Base-by-base conservation (phyloP, 176 grass and related monocot genomes). In the Oryza glaberrima region DNA sequence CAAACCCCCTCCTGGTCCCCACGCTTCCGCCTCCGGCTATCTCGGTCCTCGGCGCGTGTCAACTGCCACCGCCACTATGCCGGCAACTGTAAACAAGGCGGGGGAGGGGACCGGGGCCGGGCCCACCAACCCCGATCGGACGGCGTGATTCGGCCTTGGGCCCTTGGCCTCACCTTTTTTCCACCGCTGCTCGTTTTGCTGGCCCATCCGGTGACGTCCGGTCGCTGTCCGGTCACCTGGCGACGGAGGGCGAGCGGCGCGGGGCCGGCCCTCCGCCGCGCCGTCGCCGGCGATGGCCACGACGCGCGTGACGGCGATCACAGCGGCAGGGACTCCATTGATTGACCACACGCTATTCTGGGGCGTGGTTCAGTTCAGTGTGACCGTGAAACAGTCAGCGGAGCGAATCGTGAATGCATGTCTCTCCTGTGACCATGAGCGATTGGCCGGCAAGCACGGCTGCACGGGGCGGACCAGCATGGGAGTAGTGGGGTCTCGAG, bases 61-160 rank as follows among this genome's bases (percentile, higher is more conserved):
- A n/a, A 58, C 17, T 58, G 54, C 6, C 54, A 20, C 19, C 19
- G 52, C 52, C 43, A 17, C 36, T 38, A 1, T 58, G 54, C 54
- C 43, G 17, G 72, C 45, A 49, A 17, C 44, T 10, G 43, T 48
- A 48, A 28, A 28, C 70, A 73, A 17, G 5, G 12, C 0, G 4
- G 0, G 13, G 13, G 3, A 5, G n/a, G 5, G 0, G 40, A 11
- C 0, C 36, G 19, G 17, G 68, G 68, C 35, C 67, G 40, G 40
- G 40, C 8, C 35, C 19, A 5, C 7, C 13, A 23, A 12, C 43
- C 49, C n/a, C 11, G 41, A 52, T 72, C 36, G 69, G 51, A 60
- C 13, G 4, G 10, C 26, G 80, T n/a, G 52, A 82, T 73, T 36
- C 0, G 35, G 35, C 4, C 4, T 73, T 82, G 36, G 49, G 35